Evolutionary conservation across 805 yeast genomes (phyloP).

Genomic region (Metschnikowia gruessii): DNA sequence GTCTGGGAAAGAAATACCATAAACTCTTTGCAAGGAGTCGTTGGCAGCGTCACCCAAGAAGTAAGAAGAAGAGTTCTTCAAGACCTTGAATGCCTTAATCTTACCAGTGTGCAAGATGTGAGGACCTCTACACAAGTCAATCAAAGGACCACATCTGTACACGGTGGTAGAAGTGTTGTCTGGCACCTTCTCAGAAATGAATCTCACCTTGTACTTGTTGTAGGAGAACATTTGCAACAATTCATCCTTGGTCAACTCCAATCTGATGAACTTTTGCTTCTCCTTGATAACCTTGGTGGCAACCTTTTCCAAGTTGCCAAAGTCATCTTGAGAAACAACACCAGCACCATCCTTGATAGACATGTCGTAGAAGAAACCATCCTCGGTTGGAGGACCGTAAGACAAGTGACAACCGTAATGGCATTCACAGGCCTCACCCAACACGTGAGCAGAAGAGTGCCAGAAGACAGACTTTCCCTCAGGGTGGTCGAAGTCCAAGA

Average conservation of each 20-base stretch:
- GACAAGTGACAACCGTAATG: conserved; percentile 88
- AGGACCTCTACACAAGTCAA: conserved; percentile 96
- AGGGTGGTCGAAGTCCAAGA: conserved; percentile 87
- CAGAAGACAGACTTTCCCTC: conserved; percentile 96
- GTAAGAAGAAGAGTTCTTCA: conserved; percentile 95
- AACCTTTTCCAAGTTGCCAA: conserved; percentile 76
- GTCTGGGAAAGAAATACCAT: conserved; percentile 98
- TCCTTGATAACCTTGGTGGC: conserved; percentile 90
- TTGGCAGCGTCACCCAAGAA: conserved; percentile 90
- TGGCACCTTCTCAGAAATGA: conserved; percentile 85
- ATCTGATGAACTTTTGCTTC: conserved; percentile 91
- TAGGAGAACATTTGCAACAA: conserved; percentile 89
- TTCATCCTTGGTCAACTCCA: conserved; percentile 89
- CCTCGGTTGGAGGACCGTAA: conserved; percentile 94
- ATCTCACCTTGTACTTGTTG: conserved; percentile 91
- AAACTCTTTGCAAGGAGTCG: conserved; percentile 94
- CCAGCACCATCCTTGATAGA: conserved; percentile 69
- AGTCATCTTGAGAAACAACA: conserved; percentile 77
- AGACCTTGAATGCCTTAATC: conserved; percentile 88
- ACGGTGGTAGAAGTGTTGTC: conserved; percentile 96
- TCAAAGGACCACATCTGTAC: conserved; percentile 95
- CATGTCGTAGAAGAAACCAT: conserved; percentile 97
- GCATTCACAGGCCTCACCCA: conserved; percentile 98
- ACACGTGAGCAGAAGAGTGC: conserved; percentile 98
- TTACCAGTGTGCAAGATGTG: conserved; percentile 97